phyloP scores from a whole-genome alignment of 176 grass and related monocot genomes.

The Elymus sibiricus region DNA sequence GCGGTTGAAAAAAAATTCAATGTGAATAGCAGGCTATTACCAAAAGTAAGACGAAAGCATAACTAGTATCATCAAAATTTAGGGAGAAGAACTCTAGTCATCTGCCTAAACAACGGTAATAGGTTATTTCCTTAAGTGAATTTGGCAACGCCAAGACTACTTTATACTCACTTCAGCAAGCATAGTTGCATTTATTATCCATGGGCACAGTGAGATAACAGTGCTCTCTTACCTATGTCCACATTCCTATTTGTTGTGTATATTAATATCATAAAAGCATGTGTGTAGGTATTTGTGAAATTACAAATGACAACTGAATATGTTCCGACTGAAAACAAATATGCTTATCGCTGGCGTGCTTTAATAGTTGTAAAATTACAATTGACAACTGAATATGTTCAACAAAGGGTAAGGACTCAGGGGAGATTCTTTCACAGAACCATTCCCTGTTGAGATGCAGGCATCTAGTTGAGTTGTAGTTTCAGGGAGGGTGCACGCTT shows the following conservation, averaged over 20 bases:
- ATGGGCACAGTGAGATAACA: not conserved
- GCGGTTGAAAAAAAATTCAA: slow-evolving; percentile 31
- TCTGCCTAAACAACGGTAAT: not conserved
- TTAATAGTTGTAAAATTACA: not conserved
- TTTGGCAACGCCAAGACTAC: not conserved
- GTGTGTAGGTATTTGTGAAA: not conserved
- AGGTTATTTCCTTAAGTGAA: slow-evolving; percentile 15
- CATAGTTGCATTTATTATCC: slow-evolving; percentile 4
- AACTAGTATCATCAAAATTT: slow-evolving; percentile 8
- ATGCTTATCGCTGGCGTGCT: not conserved
- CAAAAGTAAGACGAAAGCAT: not conserved
- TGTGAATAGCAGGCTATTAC: slow-evolving; percentile 5
- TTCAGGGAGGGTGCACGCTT: not conserved
- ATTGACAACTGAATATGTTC: not conserved
- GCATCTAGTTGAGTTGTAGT: not conserved
- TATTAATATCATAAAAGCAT: not conserved
- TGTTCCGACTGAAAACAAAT: not conserved
- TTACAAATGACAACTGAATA: not conserved
- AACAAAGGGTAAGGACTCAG: not conserved
- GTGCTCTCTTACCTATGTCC: not conserved
- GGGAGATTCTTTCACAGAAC: not conserved
- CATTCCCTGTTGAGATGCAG: not conserved
- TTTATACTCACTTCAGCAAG: slow-evolving; percentile 2
- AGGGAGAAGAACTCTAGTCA: not conserved
- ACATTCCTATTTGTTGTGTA: not conserved